Evolutionary conservation across 805 yeast genomes (phyloP).

Genomic region (Candida easanensis): DNA sequence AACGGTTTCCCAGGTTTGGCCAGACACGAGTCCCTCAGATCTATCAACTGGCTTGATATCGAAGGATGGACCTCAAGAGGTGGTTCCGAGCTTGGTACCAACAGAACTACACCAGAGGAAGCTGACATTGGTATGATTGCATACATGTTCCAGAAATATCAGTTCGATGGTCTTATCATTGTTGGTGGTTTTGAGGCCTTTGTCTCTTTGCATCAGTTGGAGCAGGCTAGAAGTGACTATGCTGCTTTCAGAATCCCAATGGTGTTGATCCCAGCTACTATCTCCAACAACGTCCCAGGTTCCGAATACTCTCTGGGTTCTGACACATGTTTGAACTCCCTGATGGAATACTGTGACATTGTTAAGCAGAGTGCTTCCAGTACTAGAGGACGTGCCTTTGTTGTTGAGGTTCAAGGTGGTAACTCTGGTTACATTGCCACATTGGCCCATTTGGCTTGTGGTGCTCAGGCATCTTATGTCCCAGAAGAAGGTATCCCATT

Average conservation of each 20-base stretch:
- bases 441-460: conserved; percentile 57
- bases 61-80: conserved; percentile 88
- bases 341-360: conserved; percentile 91
- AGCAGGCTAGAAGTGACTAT: conserved; percentile 69
- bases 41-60: conserved; percentile 78
- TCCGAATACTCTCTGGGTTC: conserved; percentile 93
- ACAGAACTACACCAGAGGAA: conserved; percentile 50
- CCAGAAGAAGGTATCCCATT: conserved; percentile 82
- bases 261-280: conserved; percentile 91
- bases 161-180: conserved; percentile 83
- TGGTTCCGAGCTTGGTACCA: conserved; percentile 97
- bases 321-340: conserved; percentile 91
- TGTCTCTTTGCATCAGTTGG: conserved; percentile 75
- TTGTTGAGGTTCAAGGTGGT: conserved; percentile 98
- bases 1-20: conserved; percentile 93
- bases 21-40: conserved; percentile 79
- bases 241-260: conserved; percentile 94
- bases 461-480: conserved; percentile 68
- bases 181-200: conserved; percentile 99
- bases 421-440: conserved; percentile 91
- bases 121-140: conserved; percentile 88
- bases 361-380: conserved; percentile 94
- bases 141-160: conserved; percentile 84
- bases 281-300: conserved; percentile 98
- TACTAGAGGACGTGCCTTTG: conserved; percentile 89